Evolutionary conservation across 345 rosid species (phyloP).

Genomic region (Aethionema arabicum): DNA sequence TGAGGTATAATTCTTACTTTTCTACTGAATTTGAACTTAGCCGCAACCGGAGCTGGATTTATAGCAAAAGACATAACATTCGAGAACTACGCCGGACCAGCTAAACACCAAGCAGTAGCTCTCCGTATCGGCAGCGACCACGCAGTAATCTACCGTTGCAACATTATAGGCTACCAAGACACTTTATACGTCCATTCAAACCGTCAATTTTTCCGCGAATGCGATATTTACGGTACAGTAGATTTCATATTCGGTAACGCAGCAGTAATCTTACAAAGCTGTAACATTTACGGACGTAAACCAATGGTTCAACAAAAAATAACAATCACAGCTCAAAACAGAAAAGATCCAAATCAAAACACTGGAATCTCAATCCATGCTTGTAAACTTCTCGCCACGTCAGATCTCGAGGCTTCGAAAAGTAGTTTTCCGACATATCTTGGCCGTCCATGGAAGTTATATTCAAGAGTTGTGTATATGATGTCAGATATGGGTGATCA

Average conservation of each 20-base stretch:
- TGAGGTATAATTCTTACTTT: background rate
- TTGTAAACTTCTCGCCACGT: conserved; percentile 54
- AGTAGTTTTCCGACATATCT: conserved; percentile 66
- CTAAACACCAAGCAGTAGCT: conserved; percentile 93
- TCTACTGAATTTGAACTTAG: conserved; percentile 33
- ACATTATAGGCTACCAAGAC: conserved; percentile 80
- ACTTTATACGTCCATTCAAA: conserved; percentile 92
- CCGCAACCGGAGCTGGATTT: conserved; percentile 90
- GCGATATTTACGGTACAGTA: conserved; percentile 85
- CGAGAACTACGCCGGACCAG: conserved; percentile 89
- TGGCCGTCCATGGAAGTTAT: conserved; percentile 97
- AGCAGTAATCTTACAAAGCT: conserved; percentile 82
- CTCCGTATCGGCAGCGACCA: conserved; percentile 94
- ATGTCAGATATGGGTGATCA: conserved; percentile 74
- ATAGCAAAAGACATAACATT: conserved; percentile 91
- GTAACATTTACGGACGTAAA: conserved; percentile 77
- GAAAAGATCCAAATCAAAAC: conserved; percentile 93
- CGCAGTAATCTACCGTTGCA: conserved; percentile 84
- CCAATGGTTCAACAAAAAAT: conserved; percentile 76
- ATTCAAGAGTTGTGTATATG: conserved; percentile 75
- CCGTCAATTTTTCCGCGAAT: conserved; percentile 89
- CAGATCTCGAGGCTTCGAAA: conserved; percentile 53
- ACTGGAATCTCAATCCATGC: conserved; percentile 95
- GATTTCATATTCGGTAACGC: conserved; percentile 97
- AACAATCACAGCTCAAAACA: conserved; percentile 95